Evolutionary conservation across 2,329 filamentous ascomycete species (phyloP).

Genomic region (Colletotrichum theobromicola): DNA sequence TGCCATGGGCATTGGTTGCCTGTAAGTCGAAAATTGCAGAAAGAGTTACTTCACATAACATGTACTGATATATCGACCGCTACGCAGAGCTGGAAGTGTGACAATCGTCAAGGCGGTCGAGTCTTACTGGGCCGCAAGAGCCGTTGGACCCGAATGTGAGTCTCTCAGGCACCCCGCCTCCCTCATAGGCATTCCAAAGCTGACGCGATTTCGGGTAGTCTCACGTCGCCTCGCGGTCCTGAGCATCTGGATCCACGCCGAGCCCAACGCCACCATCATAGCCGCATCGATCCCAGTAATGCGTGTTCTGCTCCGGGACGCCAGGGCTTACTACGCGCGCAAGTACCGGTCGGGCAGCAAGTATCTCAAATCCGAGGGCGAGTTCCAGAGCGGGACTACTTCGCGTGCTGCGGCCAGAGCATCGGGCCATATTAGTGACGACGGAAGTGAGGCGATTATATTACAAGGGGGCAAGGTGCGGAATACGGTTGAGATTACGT

Average conservation of each 20-base stretch:
- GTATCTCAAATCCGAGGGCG: not conserved
- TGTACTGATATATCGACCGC: not conserved
- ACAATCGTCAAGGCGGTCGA: not conserved
- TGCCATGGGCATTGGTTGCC: slow-evolving; percentile 23
- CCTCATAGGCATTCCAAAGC: not conserved
- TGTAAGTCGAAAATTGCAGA: slow-evolving; percentile 26
- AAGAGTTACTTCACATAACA: too few species aligned
- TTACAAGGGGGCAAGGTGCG: not conserved
- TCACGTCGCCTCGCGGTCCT: not conserved
- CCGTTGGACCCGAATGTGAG: not conserved
- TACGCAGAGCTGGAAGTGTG: not conserved
- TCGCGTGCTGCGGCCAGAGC: not conserved
- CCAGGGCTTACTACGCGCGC: not conserved
- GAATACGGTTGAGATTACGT: not conserved
- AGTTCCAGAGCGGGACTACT: not conserved
- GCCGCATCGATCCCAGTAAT: slow-evolving; percentile 36
- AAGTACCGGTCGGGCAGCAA: not conserved
- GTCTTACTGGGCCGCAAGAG: not conserved
- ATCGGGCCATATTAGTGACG: not conserved
- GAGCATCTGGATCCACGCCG: slow-evolving; percentile 30
- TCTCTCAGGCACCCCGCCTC: not conserved
- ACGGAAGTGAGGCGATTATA: not conserved
- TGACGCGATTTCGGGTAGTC: rapidly evolving
- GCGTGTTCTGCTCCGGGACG: slow-evolving; percentile 27
- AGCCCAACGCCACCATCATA: slow-evolving; percentile 29